Evolutionary conservation across 495 filamentous ascomycete genomes (phyloP), one percentile per base, ranked within the genome.

Genomic region (Penicillium verhagenii): DNA sequence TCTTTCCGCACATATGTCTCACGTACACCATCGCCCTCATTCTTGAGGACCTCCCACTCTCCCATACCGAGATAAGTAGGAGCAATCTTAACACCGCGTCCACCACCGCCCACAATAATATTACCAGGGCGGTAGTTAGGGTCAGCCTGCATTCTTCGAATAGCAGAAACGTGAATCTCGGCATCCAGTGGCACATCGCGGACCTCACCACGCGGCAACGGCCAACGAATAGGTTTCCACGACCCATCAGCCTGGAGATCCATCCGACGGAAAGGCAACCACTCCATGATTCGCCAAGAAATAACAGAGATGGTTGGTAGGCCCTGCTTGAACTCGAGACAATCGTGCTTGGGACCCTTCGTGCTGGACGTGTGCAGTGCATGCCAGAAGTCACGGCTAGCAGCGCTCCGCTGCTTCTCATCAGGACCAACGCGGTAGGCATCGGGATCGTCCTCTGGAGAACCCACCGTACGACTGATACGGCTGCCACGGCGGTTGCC

Each of bases 201-300:
- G 4, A 87, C 84, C 65, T 94, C 91, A 21, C 91, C 91, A 42
- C 83, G 82, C 0, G 91, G 90, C 4, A 94, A 67, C 0, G 91
- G 91, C 85, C 89, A 92, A 19, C 83, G 71, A 53, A 95, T 93
- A 0, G 87, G 85, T 59, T 87, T 86, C 91, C 91, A 95, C 0
- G 82, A 82, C 1, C 89, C 90, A 54, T 93, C 86, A 2, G 75
- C 50, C 46, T 82, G 79, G 18, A 94, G 64, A 62, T 93, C 90
- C 88, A 95, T 91, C 8, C 91, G 81, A 1, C 89, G 82, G 72
- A 94, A 93, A 0, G 91, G 90, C 13, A 95, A 72, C 61, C 86
- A 92, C 62, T 95, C 89, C 89, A 94, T 93, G 26, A 91, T 69
- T 20, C 84, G 86, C 91, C 91, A 94, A 1, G 80, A 80, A 1